Evolutionary conservation across 768 basidiomycete species (phyloP).

Genomic region (Lactifluus echinatus): DNA sequence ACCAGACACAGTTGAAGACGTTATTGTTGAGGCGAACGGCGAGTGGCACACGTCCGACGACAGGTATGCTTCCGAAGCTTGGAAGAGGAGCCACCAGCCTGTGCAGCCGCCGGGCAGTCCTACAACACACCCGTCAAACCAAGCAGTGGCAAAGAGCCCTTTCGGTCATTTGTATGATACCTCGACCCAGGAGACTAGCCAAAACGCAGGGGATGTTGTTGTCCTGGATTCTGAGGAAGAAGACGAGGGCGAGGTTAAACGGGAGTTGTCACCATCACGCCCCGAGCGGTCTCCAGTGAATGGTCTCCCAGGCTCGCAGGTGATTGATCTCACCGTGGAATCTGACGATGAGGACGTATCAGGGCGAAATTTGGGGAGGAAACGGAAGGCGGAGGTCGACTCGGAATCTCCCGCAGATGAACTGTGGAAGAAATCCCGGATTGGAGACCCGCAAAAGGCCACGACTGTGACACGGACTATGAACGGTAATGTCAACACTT

Average conservation of each 20-base stretch:
- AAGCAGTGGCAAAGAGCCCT: not conserved
- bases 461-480: conserved; percentile 11
- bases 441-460: conserved; percentile 23
- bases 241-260: conserved; percentile 64
- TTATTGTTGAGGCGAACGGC: conserved; percentile 88
- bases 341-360: conserved; percentile 58
- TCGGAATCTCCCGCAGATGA: conserved; percentile 49
- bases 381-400: conserved; percentile 50
- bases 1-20: conserved; percentile 78
- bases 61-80: conserved; percentile 66
- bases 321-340: conserved; percentile 82
- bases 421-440: conserved; percentile 64
- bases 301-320: conserved; percentile 28
- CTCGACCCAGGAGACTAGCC: conserved; percentile 29
- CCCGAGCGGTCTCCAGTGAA: conserved; percentile 19
- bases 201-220: conserved; percentile 41
- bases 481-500: conserved; percentile 17
- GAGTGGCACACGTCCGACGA: conserved; percentile 93
- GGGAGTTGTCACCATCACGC: conserved; percentile 63
- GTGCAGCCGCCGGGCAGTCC: conserved; percentile 20
- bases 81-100: conserved; percentile 50
- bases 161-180: not conserved
- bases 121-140: not conserved
- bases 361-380: conserved; percentile 38
- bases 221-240: conserved; percentile 68